Evolutionary conservation across 768 basidiomycete genomes (phyloP).

Genomic region (Pleurotus eryngii): DNA sequence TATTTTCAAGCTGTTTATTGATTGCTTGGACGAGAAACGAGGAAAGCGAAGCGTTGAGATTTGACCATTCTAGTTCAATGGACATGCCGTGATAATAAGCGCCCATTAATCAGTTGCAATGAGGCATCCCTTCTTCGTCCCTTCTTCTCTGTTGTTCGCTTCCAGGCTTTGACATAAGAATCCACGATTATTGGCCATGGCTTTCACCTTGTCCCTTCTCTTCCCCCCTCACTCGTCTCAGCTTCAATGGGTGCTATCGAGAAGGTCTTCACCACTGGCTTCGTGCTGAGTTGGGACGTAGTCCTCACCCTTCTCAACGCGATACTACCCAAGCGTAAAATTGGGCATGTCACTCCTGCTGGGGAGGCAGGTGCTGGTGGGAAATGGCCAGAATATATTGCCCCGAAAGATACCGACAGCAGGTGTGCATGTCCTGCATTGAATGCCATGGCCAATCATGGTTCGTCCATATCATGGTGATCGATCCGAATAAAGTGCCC

Average conservation of each 20-base stretch:
- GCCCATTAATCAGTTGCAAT: background rate
- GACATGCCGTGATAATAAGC: constrained; percentile 55
- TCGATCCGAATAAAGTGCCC: constrained; percentile 7
- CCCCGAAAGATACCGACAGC: constrained; percentile 62
- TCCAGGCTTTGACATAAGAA: background rate
- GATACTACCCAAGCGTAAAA: constrained; percentile 42
- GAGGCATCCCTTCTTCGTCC: background rate
- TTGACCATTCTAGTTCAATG: constrained; percentile 91
- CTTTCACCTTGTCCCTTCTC: background rate
- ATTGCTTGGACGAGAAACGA: constrained; percentile 67
- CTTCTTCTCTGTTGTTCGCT: background rate
- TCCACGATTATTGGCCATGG: no score
- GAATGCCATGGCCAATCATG: constrained; percentile 83
- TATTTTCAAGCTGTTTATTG: constrained; percentile 70
- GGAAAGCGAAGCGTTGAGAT: constrained; percentile 73
- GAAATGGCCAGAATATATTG: constrained; percentile 64
- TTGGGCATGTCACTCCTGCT: constrained; percentile 53
- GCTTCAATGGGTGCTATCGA: background rate
- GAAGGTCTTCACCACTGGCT: background rate
- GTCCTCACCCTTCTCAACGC: constrained; percentile 49
- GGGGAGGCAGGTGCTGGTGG: constrained; percentile 58
- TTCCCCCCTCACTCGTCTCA: background rate
- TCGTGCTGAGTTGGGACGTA: constrained; percentile 49
- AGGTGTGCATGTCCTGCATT: constrained; percentile 71
- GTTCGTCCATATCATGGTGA: constrained; percentile 40